These are phyloP conservation scores for Echinosophora koreensis DNA, from an alignment of 306 rosid genomes.

Conservation along the genomic window DNA sequence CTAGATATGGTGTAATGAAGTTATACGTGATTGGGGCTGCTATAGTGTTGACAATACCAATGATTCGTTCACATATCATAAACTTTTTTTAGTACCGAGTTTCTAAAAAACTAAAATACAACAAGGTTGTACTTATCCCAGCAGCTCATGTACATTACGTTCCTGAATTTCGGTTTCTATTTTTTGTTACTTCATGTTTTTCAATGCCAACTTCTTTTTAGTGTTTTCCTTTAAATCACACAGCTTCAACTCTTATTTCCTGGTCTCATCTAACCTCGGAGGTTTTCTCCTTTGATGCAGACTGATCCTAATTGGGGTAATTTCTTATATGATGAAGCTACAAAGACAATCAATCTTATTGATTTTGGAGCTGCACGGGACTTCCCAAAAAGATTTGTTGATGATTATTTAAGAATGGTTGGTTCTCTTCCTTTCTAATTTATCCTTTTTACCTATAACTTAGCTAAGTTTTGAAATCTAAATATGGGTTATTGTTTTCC, in stretches of 20 bases:
- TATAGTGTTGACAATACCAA: constrained; percentile 20
- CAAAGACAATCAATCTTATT: constrained; percentile 77
- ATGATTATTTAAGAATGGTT: constrained; percentile 93
- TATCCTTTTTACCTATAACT: constrained; percentile 25
- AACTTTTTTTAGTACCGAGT: background rate
- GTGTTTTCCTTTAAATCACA: constrained; percentile 30
- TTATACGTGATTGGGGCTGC: constrained; percentile 14
- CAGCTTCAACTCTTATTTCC: constrained; percentile 34
- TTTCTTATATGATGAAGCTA: constrained; percentile 81
- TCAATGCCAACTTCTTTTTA: constrained; percentile 18
- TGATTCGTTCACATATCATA: background rate
- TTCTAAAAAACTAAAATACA: constrained; percentile 1
- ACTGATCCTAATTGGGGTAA: constrained; percentile 99
- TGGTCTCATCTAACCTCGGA: constrained; percentile 43
- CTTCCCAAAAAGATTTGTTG: constrained; percentile 82
- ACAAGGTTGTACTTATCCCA: constrained; percentile 7
- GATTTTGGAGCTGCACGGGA: constrained; percentile 98
- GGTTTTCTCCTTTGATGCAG: constrained; percentile 63
- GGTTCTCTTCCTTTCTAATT: constrained; percentile 38
- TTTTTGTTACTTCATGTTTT: constrained; percentile 32
- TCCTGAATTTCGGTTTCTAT: constrained; percentile 22
- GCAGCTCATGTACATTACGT: constrained; percentile 15
- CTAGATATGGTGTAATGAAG: constrained; percentile 5
- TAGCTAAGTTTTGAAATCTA: constrained; percentile 37
- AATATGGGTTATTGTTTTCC: constrained; percentile 27